phyloP scores from a whole-genome alignment of 2,329 filamentous ascomycete species.

The Cladobotryum mycophilum region DNA sequence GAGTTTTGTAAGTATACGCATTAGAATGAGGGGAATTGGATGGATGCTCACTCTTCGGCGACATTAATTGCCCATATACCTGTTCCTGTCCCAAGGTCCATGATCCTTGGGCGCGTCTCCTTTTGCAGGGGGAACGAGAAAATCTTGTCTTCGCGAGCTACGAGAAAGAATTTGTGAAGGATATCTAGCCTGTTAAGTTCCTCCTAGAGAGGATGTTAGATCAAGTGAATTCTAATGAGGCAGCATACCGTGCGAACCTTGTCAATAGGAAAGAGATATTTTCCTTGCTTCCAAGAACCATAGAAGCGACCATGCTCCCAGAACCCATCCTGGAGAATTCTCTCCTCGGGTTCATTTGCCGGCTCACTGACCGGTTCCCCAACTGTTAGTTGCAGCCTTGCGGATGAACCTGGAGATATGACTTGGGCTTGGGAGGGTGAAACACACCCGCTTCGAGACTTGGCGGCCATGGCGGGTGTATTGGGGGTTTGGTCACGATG shows the following conservation, averaged over 20 bases:
- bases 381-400: slow-evolving; percentile 13
- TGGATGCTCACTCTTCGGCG: slow-evolving; percentile 54
- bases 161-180: slow-evolving; percentile 69
- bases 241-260: slow-evolving; percentile 1
- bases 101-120: slow-evolving; percentile 32
- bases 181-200: slow-evolving; percentile 77
- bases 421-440: slow-evolving; percentile 13
- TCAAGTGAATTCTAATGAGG: neutral
- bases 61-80: slow-evolving; percentile 90
- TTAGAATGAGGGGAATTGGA: neutral
- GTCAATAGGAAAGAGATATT: slow-evolving; percentile 74
- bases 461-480: slow-evolving; percentile 19
- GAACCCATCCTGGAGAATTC: slow-evolving; percentile 22
- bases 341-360: slow-evolving; percentile 9
- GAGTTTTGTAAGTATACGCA: slow-evolving; percentile 1
- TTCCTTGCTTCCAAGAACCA: slow-evolving; percentile 59
- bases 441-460: slow-evolving; percentile 26
- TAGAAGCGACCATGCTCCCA: slow-evolving; percentile 64
- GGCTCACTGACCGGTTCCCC: slow-evolving; percentile 15
- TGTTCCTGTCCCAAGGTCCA: slow-evolving; percentile 76
- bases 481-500: slow-evolving; percentile 8
- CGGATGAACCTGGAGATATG: slow-evolving; percentile 8
- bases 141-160: slow-evolving; percentile 47
- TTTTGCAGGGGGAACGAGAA: slow-evolving; percentile 16
- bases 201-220: slow-evolving; percentile 36